A percentile compares a stretch with the other conserved stretches of the same genome.
phyloP scores from a whole-genome alignment of 73 alveolate genomes.

The Symbiodinium natans region DNA sequence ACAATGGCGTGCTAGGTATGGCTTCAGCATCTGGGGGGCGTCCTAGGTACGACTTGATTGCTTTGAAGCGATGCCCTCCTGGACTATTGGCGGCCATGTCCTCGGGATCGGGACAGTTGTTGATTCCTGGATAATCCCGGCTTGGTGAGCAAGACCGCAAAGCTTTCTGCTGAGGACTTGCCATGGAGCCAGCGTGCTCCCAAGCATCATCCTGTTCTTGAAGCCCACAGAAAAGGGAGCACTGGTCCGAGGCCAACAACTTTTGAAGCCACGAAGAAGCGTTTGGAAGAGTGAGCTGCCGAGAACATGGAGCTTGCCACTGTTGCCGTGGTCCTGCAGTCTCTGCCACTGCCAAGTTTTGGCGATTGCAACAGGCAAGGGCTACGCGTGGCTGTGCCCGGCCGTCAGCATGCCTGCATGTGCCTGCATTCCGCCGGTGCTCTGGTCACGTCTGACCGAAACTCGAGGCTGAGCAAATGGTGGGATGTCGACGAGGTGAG shows the following conservation, averaged over 20 bases:
- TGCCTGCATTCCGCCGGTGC: too few species aligned
- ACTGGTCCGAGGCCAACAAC: conserved; percentile 38
- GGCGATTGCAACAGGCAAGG: not conserved
- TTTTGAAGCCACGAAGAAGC: conserved; percentile 47
- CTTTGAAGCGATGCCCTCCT: conserved; percentile 61
- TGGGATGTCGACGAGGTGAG: conserved; percentile 78
- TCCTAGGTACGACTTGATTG: conserved; percentile 78
- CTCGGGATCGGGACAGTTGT: not conserved
- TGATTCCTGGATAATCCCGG: not conserved
- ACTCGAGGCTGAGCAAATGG: conserved; percentile 42
- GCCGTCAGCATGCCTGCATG: not conserved
- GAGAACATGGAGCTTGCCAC: too few species aligned
- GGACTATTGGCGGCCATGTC: conserved; percentile 38
- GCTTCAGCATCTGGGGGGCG: not conserved
- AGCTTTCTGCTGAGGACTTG: conserved; percentile 15
- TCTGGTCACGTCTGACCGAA: not conserved
- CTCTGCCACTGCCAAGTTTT: too few species aligned
- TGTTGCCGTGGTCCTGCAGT: too few species aligned
- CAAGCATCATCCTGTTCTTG: not conserved
- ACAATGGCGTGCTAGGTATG: not conserved
- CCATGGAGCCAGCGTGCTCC: conserved; percentile 72
- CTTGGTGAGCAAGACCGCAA: not conserved
- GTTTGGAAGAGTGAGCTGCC: conserved; percentile 41
- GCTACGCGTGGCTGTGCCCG: conserved; percentile 9
- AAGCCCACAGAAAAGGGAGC: not conserved